Evolutionary conservation across 2,329 filamentous ascomycete genomes (phyloP), one percentile per base, ranked within the genome.

Genomic region (Rhynchosporium graminicola): DNA sequence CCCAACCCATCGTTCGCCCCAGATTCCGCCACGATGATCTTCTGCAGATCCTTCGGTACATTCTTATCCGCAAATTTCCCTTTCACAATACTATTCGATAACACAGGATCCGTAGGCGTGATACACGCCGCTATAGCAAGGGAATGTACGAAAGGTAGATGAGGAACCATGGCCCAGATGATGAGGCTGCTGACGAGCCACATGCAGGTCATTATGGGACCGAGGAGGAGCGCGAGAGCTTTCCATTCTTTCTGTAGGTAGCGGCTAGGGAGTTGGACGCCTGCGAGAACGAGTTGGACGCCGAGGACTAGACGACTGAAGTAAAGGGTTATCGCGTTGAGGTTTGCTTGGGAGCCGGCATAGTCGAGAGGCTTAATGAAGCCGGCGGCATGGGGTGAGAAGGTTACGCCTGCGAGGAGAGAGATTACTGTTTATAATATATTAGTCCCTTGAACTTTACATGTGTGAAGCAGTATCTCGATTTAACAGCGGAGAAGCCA

Each of bases 61-160:
- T 97, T 95, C 70, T 92, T 89, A 71, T 97, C 92, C 0, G 93
- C 93, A 73, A 96, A 97, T 70, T 91, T 93, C 38, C 92, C 92
- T 78, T 97, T 97, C 51, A 97, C 91, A 62, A 97, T 96, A 2
- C 90, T 90, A 67, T 95, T 94, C 15, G 90, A 94, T 43, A 97
- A 76, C 1, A 97, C 87, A 0, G 93, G 93, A 70, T 97, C 93
- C 0, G 93, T 97, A 0, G 92, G 93, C 2, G 93, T 95, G n/a
- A 97, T 87, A 71, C 92, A 96, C 0, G 92, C 90, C 0, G 87
- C 92, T 10, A 96, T 80, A 15, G 87, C 89, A 10, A 97, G 80
- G 0, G 93, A 90, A 68, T 95, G 89, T 1, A 97, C 80, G 67
- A 95, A 90, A 36, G 80, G 80, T 15, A 94, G 79, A 56, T 86